A percentile compares a stretch with the other conserved stretches of the same genome.
These are phyloP conservation scores for Carallia pectinifolia DNA, from an alignment of 345 rosid genomes.

Conservation along the genomic window DNA sequence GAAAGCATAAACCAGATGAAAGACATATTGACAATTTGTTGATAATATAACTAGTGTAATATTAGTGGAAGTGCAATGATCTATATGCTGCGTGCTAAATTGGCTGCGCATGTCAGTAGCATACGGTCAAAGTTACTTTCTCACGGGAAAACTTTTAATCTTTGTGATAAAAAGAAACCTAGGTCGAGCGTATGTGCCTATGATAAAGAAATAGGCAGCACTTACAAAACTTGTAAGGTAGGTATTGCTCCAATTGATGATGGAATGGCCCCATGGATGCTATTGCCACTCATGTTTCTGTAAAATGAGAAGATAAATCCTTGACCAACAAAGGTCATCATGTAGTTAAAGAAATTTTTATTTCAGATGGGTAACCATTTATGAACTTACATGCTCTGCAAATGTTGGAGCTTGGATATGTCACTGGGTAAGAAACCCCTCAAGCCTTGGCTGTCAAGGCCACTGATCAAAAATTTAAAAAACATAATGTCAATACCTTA, in stretches of 20 bases:
- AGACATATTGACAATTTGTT: too few species aligned
- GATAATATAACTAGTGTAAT: too few species aligned
- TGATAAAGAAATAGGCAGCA: slow-evolving; percentile 15
- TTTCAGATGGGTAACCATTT: neutral
- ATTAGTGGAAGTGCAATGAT: too few species aligned
- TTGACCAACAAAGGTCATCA: neutral
- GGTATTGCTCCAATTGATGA: slow-evolving; percentile 66
- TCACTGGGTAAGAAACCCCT: slow-evolving; percentile 77
- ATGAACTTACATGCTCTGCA: slow-evolving; percentile 78
- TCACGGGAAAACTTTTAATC: neutral
- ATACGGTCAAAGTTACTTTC: too few species aligned
- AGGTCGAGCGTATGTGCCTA: neutral
- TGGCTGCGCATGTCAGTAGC: too few species aligned
- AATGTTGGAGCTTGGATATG: slow-evolving; percentile 66
- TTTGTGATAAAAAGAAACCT: neutral
- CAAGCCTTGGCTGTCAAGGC: slow-evolving; percentile 83
- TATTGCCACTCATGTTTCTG: slow-evolving; percentile 91
- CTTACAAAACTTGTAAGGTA: slow-evolving; percentile 75
- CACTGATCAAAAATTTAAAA: slow-evolving; percentile 42
- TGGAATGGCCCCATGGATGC: slow-evolving; percentile 73
- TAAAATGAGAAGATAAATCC: neutral
- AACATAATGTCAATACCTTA: slow-evolving; percentile 7
- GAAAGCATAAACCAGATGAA: too few species aligned
- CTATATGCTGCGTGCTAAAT: too few species aligned
- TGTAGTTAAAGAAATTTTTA: neutral